These are phyloP conservation scores for Hypoxylon sp. DNA, from an alignment of 2,329 filamentous ascomycete genomes.

Conservation along the genomic window DNA sequence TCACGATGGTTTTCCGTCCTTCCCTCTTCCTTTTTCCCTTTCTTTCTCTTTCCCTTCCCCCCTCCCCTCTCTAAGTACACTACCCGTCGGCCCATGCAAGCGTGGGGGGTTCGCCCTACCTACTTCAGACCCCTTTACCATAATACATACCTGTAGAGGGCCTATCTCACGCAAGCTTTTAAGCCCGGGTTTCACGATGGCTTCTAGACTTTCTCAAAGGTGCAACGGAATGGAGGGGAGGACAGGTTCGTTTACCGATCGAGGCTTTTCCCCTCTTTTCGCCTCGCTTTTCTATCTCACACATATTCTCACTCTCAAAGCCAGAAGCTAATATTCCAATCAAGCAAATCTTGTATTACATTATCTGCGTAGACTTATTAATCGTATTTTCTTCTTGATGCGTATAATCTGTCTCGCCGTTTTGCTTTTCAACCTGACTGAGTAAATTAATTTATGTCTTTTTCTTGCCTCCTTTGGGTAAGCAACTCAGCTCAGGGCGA, in stretches of 20 bases:
- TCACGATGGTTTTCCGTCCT: constrained; percentile 17
- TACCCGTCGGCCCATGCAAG: constrained; percentile 8
- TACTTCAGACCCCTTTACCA: too few species aligned
- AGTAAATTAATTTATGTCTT: too few species aligned
- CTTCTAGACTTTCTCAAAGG: constrained; percentile 5
- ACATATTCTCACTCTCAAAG: too few species aligned
- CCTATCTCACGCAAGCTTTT: constrained; percentile 3
- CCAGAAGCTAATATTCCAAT: background rate
- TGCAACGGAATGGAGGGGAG: background rate
- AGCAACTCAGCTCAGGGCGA: constrained; percentile 7
- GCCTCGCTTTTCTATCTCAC: too few species aligned
- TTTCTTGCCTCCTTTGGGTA: constrained; percentile 5
- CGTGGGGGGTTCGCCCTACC: constrained; percentile 18
- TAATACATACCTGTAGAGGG: too few species aligned
- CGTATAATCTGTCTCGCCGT: constrained; percentile 5
- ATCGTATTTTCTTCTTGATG: background rate
- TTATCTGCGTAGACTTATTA: constrained; percentile 19
- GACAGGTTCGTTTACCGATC: background rate
- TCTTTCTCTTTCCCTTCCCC: background rate
- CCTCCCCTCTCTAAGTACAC: background rate
- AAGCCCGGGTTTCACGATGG: constrained; percentile 28
- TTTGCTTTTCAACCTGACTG: constrained; percentile 14
- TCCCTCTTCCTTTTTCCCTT: background rate
- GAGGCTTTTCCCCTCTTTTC: background rate
- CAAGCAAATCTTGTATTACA: constrained; percentile 28